Evolutionary conservation across 2,329 filamentous ascomycete genomes (phyloP).

Genomic region (Zymoseptoria passerinii): DNA sequence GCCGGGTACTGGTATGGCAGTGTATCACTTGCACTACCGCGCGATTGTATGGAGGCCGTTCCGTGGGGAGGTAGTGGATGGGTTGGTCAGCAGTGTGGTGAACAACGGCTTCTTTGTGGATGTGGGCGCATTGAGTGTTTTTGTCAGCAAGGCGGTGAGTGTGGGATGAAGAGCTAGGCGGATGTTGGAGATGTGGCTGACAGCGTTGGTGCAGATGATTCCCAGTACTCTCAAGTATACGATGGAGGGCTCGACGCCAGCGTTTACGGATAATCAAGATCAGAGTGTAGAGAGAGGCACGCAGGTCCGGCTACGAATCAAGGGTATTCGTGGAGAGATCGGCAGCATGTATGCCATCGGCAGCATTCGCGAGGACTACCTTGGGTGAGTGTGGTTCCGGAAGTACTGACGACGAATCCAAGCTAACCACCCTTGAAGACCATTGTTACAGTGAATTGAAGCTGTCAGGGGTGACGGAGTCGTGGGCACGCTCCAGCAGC

Average conservation of each 20-base stretch:
- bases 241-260: conserved; percentile 89
- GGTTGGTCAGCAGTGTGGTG: conserved; percentile 84
- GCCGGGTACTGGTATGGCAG: conserved; percentile 81
- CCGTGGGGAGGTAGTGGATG: conserved; percentile 96
- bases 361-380: conserved; percentile 72
- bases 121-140: conserved; percentile 68
- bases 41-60: conserved; percentile 97
- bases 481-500: not conserved
- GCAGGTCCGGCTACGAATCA: conserved; percentile 87
- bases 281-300: conserved; percentile 90
- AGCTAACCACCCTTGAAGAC: not conserved
- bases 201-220: conserved; percentile 58
- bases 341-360: conserved; percentile 95
- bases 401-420: not conserved
- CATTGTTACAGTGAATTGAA: not conserved
- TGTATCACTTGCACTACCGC: conserved; percentile 90
- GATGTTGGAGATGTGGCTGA: conserved; percentile 2
- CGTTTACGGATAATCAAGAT: conserved; percentile 92
- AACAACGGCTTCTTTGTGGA: conserved; percentile 84
- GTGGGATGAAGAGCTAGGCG: not conserved
- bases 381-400: conserved; percentile 23
- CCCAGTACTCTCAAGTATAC: conserved; percentile 89
- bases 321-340: conserved; percentile 87
- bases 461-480: not conserved
- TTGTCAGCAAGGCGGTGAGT: conserved; percentile 74